Conservation (phyloP, 768 basidiomycete genomes). For the Suillus plorans region DNA sequence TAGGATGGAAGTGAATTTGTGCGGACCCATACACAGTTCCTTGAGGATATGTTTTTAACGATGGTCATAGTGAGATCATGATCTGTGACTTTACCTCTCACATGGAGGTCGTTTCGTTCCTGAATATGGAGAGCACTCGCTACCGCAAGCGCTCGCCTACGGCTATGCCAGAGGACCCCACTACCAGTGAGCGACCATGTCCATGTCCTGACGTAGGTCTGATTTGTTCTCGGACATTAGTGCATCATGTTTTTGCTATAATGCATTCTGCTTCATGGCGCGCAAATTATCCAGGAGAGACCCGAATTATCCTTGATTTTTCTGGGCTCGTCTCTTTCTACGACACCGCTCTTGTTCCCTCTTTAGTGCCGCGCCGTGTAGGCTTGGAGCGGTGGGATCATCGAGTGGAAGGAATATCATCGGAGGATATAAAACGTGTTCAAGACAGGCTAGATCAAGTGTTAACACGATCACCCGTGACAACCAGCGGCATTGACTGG, state of each 20-base stretch:
- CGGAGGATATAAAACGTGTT: constrained; percentile 10
- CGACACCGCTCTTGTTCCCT: constrained; percentile 22
- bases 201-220: background rate
- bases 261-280: constrained; percentile 22
- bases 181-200: constrained; percentile 1
- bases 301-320: constrained; percentile 21
- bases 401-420: constrained; percentile 15
- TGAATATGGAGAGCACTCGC: constrained; percentile 24
- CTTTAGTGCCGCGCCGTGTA: constrained; percentile 13
- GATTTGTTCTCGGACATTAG: background rate
- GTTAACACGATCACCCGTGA: constrained; percentile 3
- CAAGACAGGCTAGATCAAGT: constrained; percentile 10
- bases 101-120: constrained; percentile 39
- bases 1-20: constrained; percentile 54
- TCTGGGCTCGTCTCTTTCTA: constrained; percentile 26
- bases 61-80: constrained; percentile 43
- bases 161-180: background rate
- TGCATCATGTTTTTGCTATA: constrained; percentile 8
- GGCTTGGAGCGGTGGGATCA: constrained; percentile 24
- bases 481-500: constrained; percentile 17
- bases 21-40: constrained; percentile 14
- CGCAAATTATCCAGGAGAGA: constrained; percentile 24
- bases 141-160: no score
- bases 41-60: background rate
- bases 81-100: constrained; percentile 45